Percentiles rank a stretch among this genome's conserved stretches.
Conservation (phyloP, 2,329 filamentous ascomycete genomes). For the Penicillium sp. region DNA sequence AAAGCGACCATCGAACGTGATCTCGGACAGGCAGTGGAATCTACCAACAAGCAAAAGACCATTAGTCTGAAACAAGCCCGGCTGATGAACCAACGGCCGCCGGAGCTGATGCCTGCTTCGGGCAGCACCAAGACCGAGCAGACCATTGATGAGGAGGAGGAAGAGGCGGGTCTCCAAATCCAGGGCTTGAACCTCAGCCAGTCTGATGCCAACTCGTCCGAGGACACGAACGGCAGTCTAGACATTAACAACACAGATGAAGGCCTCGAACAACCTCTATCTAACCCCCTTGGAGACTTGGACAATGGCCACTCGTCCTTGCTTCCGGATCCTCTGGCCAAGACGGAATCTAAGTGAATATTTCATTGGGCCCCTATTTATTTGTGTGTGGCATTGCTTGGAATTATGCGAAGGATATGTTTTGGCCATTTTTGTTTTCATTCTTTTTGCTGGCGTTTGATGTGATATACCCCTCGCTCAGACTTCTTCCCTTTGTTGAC, state of each 20-base stretch:
- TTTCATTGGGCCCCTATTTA: not conserved
- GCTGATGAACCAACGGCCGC: conserved; percentile 83
- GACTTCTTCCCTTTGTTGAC: conserved; percentile 27
- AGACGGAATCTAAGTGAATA: conserved; percentile 25
- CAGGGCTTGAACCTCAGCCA: conserved; percentile 34
- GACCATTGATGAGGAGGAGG: conserved; percentile 26
- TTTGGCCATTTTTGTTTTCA: conserved; percentile 7
- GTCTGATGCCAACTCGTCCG: conserved; percentile 15
- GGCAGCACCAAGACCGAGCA: conserved; percentile 23
- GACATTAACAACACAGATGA: not conserved
- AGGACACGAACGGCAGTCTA: conserved; percentile 17
- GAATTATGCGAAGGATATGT: not conserved
- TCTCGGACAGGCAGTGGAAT: conserved; percentile 71
- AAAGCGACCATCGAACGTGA: conserved; percentile 98
- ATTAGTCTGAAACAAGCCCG: conserved; percentile 88
- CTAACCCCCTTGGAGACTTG: conserved; percentile 30
- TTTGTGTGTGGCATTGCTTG: conserved; percentile 2
- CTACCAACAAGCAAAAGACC: conserved; percentile 95
- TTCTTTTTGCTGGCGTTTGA: conserved; percentile 34
- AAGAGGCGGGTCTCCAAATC: conserved; percentile 26
- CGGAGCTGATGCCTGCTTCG: conserved; percentile 70
- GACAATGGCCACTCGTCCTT: conserved; percentile 19
- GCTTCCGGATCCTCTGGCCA: conserved; percentile 29
- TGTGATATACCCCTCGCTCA: conserved; percentile 44
- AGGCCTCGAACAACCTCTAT: conserved; percentile 2